These are phyloP conservation scores for Teratosphaeria pseudoeucalypti DNA, from an alignment of 2,329 filamentous ascomycete species.

Conservation along the genomic window DNA sequence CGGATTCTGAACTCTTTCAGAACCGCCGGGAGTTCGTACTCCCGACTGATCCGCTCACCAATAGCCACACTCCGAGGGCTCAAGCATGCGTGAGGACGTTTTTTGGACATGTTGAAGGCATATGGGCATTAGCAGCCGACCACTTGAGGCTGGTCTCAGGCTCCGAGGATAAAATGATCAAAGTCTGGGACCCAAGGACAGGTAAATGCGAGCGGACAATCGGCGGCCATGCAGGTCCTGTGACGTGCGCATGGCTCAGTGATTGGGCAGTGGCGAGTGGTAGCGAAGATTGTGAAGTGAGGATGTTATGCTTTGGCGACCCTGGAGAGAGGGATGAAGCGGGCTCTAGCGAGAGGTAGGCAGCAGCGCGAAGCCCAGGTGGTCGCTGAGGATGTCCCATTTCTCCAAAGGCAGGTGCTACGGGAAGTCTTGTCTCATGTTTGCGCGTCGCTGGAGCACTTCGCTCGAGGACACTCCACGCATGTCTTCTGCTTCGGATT, in stretches of 20 bases:
- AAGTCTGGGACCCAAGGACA: constrained; percentile 86
- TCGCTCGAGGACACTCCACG: too few species aligned
- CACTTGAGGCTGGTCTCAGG: constrained; percentile 79
- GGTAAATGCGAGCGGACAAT: constrained; percentile 90
- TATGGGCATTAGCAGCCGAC: constrained; percentile 88
- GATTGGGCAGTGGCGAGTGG: constrained; percentile 84
- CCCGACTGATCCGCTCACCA: constrained; percentile 24
- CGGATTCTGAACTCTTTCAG: neutral
- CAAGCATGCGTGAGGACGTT: constrained; percentile 73
- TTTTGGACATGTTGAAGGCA: constrained; percentile 92
- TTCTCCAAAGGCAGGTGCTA: too few species aligned
- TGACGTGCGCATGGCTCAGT: constrained; percentile 85
- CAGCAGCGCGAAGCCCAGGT: neutral
- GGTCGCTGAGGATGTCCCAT: neutral
- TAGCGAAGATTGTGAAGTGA: constrained; percentile 84
- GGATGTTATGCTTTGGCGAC: constrained; percentile 42
- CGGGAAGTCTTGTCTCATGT: too few species aligned
- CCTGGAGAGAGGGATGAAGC: neutral
- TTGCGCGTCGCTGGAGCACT: too few species aligned
- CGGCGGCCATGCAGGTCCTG: constrained; percentile 78
- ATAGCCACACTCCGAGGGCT: constrained; percentile 24
- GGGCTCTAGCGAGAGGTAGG: neutral
- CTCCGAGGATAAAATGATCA: constrained; percentile 88
- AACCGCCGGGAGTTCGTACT: constrained; percentile 10
- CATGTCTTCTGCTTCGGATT: neutral